Evolutionary conservation across 495 filamentous ascomycete genomes (phyloP).

Genomic region (Annulohypoxylon nitens): DNA sequence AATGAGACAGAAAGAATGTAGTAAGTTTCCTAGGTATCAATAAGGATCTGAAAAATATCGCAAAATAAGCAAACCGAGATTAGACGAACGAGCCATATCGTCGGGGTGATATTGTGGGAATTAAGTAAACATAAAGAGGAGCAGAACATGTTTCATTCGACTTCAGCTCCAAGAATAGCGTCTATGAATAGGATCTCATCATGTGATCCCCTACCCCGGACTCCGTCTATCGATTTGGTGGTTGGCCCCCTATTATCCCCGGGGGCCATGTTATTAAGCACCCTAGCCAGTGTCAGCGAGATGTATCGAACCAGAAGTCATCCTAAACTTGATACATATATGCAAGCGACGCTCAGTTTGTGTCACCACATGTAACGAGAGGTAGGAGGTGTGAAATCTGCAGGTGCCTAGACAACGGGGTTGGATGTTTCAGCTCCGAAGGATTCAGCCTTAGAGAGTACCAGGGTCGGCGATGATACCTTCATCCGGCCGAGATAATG

Average conservation of each 20-base stretch:
- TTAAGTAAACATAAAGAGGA: slow-evolving; percentile 5
- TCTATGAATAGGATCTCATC: slow-evolving; percentile 5
- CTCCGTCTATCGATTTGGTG: not conserved
- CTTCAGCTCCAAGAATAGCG: not conserved
- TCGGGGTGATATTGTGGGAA: not conserved
- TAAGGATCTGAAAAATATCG: not conserved
- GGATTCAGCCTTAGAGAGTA: not conserved
- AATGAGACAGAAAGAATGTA: not conserved
- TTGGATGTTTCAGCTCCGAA: not conserved
- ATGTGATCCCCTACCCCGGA: not conserved
- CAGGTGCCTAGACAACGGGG: not conserved
- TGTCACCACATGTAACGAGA: not conserved
- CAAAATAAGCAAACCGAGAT: not conserved
- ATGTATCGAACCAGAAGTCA: not conserved
- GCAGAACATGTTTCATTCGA: not conserved
- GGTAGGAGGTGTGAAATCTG: not conserved
- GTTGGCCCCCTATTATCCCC: not conserved
- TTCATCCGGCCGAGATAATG: not conserved
- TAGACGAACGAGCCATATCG: not conserved
- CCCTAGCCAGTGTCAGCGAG: not conserved
- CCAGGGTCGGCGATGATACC: not conserved
- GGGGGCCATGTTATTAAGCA: not conserved
- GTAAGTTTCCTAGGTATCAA: not conserved
- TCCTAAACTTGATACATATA: slow-evolving; percentile 7
- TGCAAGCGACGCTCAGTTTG: slow-evolving; percentile 4